A percentile compares a stretch with the other conserved stretches of the same genome.
phyloP scores from a whole-genome alignment of 192 early-diverging fungal species.

The Entomortierella beljakovae region DNA sequence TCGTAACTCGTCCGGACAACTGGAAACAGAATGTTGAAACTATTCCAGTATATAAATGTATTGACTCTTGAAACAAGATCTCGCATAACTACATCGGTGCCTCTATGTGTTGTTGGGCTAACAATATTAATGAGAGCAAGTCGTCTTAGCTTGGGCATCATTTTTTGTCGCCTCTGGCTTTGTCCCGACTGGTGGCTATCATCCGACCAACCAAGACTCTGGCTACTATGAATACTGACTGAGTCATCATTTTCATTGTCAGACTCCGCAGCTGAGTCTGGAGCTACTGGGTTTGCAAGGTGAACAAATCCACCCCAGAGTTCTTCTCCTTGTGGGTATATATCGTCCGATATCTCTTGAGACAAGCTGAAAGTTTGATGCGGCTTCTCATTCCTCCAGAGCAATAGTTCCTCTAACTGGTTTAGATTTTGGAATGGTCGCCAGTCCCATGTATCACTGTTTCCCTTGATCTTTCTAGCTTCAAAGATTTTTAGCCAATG shows the following conservation, averaged over 20 bases:
- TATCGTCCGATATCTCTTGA: slow-evolving; percentile 22
- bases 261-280: slow-evolving; percentile 1
- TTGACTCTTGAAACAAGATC: slow-evolving; percentile 13
- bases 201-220: slow-evolving; percentile 8
- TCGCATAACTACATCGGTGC: slow-evolving; percentile 23
- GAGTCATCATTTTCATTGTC: slow-evolving; percentile 13
- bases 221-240: slow-evolving; percentile 6
- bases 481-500: slow-evolving; percentile 38
- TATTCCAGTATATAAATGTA: slow-evolving; percentile 35
- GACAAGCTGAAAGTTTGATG: slow-evolving; percentile 31
- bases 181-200: slow-evolving; percentile 1
- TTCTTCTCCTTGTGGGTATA: slow-evolving; percentile 28
- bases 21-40: slow-evolving; percentile 39
- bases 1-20: slow-evolving; percentile 8
- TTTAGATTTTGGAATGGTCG: slow-evolving; percentile 19
- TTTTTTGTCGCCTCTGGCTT: background rate
- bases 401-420: slow-evolving; percentile 23
- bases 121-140: slow-evolving; percentile 37
- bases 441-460: slow-evolving; percentile 39
- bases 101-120: slow-evolving; percentile 24
- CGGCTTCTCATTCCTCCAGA: slow-evolving; percentile 35
- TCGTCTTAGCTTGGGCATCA: slow-evolving; percentile 18
- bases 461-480: slow-evolving; percentile 31
- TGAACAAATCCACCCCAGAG: slow-evolving; percentile 31
- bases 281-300: slow-evolving; percentile 4